Evolutionary conservation across 192 early-diverging fungal species (phyloP), one percentile per base, ranked within the genome.

Genomic region (Haplosporangium gracile): DNA sequence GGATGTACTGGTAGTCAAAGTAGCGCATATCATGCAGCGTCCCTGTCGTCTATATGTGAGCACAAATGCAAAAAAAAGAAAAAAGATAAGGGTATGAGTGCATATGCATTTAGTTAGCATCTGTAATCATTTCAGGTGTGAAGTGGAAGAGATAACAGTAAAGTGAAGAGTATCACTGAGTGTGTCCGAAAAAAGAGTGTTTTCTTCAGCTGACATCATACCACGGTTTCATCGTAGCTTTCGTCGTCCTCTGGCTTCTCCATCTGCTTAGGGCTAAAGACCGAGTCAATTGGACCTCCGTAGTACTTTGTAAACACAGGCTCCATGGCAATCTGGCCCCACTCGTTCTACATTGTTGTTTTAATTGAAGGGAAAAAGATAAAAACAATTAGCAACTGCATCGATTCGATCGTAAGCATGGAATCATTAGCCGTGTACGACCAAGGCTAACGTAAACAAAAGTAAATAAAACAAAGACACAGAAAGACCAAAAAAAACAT

Each of bases 251-350:
- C 72, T 22, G 70, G 15, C 79, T 78, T 81, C 45, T 91, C 88
- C 34, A 91, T 76, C 57, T 92, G 91, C 22, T 90, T 86, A 11
- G 84, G 72, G 36, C 91, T 85, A 76, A 96, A 96, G 13, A 95
- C 92, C 1, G 95, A 94, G 51, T 92, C 93, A 40, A 95, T 89
- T 4, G 94, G 88, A 11, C 94, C 95, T 68, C 91, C 92, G 42
- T 95, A 95, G 70, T 88, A 91, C 74, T 90, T 91, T 36, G 91
- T 92, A 38, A 80, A 80, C n/a, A 94, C 88, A 10, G 74, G 63
- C 53, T 93, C 90, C 7, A 92, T 89, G 24, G 91, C 72, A 1
- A 92, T 78, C 29, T 90, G 82, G 49, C 93, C 93, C 90, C 93
- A 96, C 87, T 95, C 94, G 72, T 90, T 93, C 91, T 95, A 82